Percentiles rank a stretch among this genome's conserved stretches.
Evolutionary conservation across 73 alveolate species (phyloP).

Genomic region (Halteria grandinella): DNA sequence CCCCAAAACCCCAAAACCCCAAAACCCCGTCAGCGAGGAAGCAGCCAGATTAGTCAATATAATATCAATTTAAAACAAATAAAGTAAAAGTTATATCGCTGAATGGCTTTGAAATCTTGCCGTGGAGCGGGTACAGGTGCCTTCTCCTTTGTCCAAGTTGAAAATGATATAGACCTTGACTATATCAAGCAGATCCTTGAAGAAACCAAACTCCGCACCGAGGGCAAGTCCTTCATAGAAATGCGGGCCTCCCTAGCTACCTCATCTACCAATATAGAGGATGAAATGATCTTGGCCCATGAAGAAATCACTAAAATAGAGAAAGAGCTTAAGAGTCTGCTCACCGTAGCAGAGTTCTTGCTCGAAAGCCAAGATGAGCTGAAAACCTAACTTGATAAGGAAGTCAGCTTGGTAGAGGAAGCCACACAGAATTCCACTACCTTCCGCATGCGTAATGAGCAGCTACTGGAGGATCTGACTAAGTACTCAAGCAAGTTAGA

Average conservation of each 20-base stretch:
- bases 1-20: no score
- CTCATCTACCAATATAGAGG: slow-evolving; percentile 2
- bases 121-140: no score
- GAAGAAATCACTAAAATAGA: slow-evolving; percentile 33
- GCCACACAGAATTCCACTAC: no score
- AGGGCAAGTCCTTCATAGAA: slow-evolving; percentile 7
- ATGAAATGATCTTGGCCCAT: slow-evolving; percentile 28
- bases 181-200: slow-evolving; percentile 37
- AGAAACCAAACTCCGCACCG: slow-evolving; percentile 1
- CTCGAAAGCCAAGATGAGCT: slow-evolving; percentile 24
- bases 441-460: no score
- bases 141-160: no score
- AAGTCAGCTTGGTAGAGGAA: no score
- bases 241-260: slow-evolving; percentile 6
- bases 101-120: no score
- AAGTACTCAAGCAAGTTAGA: background rate
- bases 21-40: no score
- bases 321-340: background rate
- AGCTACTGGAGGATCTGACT: no score
- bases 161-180: slow-evolving; percentile 15
- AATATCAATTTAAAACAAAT: no score
- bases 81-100: no score
- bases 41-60: no score
- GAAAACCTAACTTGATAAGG: background rate
- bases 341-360: slow-evolving; percentile 25